These are phyloP conservation scores for Sclerotinia glacialis DNA, from an alignment of 2,329 filamentous ascomycete genomes.

Conservation along the genomic window DNA sequence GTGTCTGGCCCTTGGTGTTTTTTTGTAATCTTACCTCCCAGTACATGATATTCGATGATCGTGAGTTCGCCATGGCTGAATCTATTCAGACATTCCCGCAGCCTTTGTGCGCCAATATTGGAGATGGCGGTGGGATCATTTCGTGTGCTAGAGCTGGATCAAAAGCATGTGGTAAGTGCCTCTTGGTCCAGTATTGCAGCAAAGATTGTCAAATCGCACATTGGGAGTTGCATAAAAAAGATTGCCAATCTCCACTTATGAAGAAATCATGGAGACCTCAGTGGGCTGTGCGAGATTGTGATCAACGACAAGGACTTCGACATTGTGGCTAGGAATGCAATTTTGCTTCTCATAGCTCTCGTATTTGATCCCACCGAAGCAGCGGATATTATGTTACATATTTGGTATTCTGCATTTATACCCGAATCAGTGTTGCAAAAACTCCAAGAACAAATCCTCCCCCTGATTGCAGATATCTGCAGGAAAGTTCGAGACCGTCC, in stretches of 20 bases:
- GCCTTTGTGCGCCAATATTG: conserved; percentile 8
- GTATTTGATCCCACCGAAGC: conserved; percentile 1
- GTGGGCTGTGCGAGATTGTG: conserved; percentile 37
- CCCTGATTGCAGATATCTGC: conserved; percentile 12
- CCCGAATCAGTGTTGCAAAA: not conserved
- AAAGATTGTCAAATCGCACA: conserved; percentile 40
- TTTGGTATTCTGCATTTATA: conserved; percentile 20
- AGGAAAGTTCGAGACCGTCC: not conserved
- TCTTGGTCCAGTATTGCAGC: conserved; percentile 19
- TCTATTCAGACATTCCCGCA: not conserved
- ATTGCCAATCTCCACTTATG: conserved; percentile 16
- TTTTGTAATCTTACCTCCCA: not conserved
- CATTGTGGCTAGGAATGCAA: conserved; percentile 22
- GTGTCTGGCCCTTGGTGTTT: not conserved
- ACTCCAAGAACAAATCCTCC: not conserved
- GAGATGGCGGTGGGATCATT: not conserved
- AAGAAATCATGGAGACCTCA: conserved; percentile 14
- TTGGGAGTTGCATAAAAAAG: conserved; percentile 14
- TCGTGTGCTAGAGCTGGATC: not conserved
- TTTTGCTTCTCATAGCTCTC: conserved; percentile 16
- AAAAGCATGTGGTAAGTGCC: conserved; percentile 4
- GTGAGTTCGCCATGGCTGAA: not conserved
- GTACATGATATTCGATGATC: not conserved
- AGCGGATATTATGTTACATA: conserved; percentile 16
- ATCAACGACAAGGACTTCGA: conserved; percentile 27